A percentile compares a stretch with the other conserved stretches of the same genome.
These are phyloP conservation scores for Aspergillus costaricaensis DNA, from an alignment of 2,329 filamentous ascomycete genomes.

Conservation along the genomic window DNA sequence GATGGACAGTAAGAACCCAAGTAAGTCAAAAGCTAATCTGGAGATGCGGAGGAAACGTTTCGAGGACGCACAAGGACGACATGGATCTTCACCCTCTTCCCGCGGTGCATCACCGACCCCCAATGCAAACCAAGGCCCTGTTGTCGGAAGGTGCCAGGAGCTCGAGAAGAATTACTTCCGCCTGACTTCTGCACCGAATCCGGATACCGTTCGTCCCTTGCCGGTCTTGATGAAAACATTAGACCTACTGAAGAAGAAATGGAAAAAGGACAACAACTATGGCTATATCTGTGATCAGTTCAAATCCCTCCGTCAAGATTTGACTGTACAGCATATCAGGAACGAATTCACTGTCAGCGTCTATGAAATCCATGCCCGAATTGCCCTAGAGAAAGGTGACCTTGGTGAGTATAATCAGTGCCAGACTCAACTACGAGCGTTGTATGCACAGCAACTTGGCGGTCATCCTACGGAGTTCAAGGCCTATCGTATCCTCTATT, in stretches of 20 bases:
- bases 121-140: constrained; percentile 60
- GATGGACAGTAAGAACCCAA: constrained; percentile 59
- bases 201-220: constrained; percentile 84
- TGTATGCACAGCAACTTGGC: constrained; percentile 84
- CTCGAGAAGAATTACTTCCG: constrained; percentile 95
- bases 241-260: constrained; percentile 89
- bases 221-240: constrained; percentile 77
- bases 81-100: constrained; percentile 42
- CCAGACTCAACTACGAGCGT: constrained; percentile 91
- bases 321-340: constrained; percentile 96
- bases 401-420: constrained; percentile 99
- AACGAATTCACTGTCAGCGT: constrained; percentile 95
- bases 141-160: constrained; percentile 79
- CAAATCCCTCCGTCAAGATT: constrained; percentile 95
- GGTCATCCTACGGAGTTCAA: constrained; percentile 95
- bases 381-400: constrained; percentile 96
- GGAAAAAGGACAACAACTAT: constrained; percentile 91
- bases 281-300: constrained; percentile 98
- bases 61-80: constrained; percentile 56
- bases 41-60: constrained; percentile 91
- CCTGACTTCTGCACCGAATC: constrained; percentile 84
- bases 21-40: constrained; percentile 86
- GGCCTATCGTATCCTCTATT: constrained; percentile 99
- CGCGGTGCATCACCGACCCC: constrained; percentile 52
- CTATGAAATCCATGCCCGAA: constrained; percentile 96